Conservation (phyloP, 257 asterid genomes). For the Gynochthodes officinalis region DNA sequence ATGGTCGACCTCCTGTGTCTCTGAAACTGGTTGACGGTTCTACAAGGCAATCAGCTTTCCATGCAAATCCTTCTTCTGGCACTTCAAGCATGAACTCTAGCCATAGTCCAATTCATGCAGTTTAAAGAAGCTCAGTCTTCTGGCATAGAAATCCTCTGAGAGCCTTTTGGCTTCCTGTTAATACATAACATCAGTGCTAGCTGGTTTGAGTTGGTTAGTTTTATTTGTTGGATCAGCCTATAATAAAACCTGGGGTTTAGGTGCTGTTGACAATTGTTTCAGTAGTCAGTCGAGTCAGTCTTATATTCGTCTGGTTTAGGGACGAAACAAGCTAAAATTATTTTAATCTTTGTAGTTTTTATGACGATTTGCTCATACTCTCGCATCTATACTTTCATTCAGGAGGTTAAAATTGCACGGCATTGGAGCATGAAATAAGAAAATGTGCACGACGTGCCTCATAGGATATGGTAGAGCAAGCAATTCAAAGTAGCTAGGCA, state of each 20-base stretch:
- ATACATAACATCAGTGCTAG: conserved; percentile 22
- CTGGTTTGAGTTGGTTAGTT: conserved; percentile 26
- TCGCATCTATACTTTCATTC: not conserved
- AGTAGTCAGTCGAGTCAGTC: not conserved
- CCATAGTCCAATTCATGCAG: conserved; percentile 77
- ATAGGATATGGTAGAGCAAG: no score
- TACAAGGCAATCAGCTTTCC: conserved; percentile 89
- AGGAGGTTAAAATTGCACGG: not conserved
- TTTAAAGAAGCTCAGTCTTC: conserved; percentile 28
- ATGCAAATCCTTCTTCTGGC: conserved; percentile 67
- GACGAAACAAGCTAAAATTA: not conserved
- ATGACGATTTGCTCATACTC: not conserved
- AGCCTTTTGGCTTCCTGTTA: conserved; percentile 23
- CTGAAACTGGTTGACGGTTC: conserved; percentile 78
- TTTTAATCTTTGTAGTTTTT: conserved; percentile 5
- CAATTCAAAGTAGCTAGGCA: no score
- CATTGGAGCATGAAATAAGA: no score
- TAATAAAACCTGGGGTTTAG: conserved; percentile 6
- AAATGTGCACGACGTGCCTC: no score
- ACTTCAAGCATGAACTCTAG: conserved; percentile 58
- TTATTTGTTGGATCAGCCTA: conserved; percentile 19
- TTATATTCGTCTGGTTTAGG: conserved; percentile 1
- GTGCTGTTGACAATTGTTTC: not conserved
- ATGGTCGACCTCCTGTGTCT: conserved; percentile 53
- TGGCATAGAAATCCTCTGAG: conserved; percentile 20